These are phyloP conservation scores for Linum trigynum DNA, from an alignment of 345 rosid species.

Conservation along the genomic window DNA sequence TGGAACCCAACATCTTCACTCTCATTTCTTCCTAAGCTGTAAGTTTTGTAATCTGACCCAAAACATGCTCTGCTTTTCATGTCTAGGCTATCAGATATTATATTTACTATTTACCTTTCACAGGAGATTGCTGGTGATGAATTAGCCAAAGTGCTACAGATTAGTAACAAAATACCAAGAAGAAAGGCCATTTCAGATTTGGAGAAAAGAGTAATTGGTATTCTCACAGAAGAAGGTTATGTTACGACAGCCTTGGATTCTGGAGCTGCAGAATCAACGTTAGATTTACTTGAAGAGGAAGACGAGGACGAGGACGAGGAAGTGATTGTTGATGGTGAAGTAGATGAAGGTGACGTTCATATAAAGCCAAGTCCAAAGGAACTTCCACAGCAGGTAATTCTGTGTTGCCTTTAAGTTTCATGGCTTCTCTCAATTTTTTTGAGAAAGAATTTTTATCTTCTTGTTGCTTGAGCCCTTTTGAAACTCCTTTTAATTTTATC, in stretches of 20 bases:
- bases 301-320: conserved; percentile 99
- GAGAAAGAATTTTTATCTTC: neutral
- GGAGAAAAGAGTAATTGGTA: conserved; percentile 69
- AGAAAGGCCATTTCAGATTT: conserved; percentile 72
- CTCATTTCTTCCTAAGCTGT: neutral
- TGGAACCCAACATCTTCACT: neutral
- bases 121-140: conserved; percentile 93
- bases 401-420: conserved; percentile 2
- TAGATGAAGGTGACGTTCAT: conserved; percentile 96
- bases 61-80: neutral
- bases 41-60: too few species aligned
- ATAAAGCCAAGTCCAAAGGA: conserved; percentile 74
- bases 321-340: conserved; percentile 94
- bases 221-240: conserved; percentile 85
- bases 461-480: conserved; percentile 6
- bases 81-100: neutral
- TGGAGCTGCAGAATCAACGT: conserved; percentile 49
- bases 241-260: conserved; percentile 44
- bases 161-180: conserved; percentile 72
- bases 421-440: neutral
- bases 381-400: conserved; percentile 58
- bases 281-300: conserved; percentile 74
- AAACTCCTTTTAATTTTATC: conserved; percentile 6
- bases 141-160: conserved; percentile 60
- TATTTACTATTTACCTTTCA: conserved; percentile 6